Base-by-base conservation (phyloP, 345 rosid species). In the Sisymbrium irio region DNA sequence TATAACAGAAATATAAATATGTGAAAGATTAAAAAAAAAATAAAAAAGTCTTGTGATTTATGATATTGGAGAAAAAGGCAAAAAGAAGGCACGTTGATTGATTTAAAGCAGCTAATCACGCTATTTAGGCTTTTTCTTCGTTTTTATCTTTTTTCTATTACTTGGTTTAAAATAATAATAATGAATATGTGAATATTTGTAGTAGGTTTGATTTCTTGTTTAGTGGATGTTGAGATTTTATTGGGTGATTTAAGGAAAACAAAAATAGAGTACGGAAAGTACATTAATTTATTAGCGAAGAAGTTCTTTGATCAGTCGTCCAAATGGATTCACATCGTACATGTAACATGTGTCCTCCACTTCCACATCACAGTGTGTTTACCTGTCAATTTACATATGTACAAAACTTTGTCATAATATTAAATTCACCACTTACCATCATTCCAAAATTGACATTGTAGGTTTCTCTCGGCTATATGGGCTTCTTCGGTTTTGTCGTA, bases 101-200 rank as follows among this genome's bases (percentile, higher is more conserved):
- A 77, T 17, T 13, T 19, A 65, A 77, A 65, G 77, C 76, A 77
- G 80, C 80, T 58, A 77, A 77, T 71, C 80, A 71, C 73, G 80
- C 77, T 46, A 58, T 7, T 41, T 60, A 33, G 6, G 4, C 9
- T 49, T 60, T 20, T 56, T 39, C 1, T 9, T 47, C 3, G 0
- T 17, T 36, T 36, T 40, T 13, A 7, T 33, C 3, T 22, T 13
- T 22, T 50, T 47, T 17, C 1, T 46, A 46, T 46, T 46, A 12
- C 53, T 46, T 46, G n/a, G 54, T 12, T 47, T 18, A 17, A 45
- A 8, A 15, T n/a, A 45, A 45, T 46, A 18, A 17, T 46, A 47
- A 47, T 50, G 5, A n/a, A 55, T 30, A n/a, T 58, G 22, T 22
- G 37, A 44, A 63, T 53, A 19, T 46, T 46, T 56, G 27, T 27